phyloP scores from a whole-genome alignment of 2,329 filamentous ascomycete genomes.

The Monosporascus sp. region DNA sequence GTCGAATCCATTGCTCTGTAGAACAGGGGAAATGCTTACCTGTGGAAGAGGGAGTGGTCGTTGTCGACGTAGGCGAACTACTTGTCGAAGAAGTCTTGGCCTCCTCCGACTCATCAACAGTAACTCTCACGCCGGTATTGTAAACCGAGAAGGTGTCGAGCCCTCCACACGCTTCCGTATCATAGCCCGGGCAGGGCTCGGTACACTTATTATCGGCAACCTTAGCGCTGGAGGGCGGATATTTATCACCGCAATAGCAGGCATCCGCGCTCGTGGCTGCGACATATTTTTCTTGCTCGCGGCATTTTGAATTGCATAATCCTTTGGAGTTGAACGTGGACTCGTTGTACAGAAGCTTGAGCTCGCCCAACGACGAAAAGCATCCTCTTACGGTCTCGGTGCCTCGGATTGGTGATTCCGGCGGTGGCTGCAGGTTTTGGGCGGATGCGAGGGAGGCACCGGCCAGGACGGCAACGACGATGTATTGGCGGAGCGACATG shows the following conservation, averaged over 20 bases:
- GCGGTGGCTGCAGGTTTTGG: conserved; percentile 28
- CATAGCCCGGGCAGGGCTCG: conserved; percentile 60
- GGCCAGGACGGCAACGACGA: conserved; percentile 22
- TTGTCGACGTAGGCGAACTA: conserved; percentile 13
- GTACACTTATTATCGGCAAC: conserved; percentile 59
- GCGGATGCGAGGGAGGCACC: conserved; percentile 17
- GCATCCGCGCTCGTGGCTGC: conserved; percentile 56
- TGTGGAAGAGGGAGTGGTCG: conserved; percentile 14
- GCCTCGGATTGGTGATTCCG: conserved; percentile 30
- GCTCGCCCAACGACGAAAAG: conserved; percentile 39
- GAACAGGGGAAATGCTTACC: conserved; percentile 1
- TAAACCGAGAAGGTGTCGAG: conserved; percentile 40
- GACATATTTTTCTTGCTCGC: conserved; percentile 45
- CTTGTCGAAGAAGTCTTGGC: conserved; percentile 22
- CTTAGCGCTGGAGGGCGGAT: conserved; percentile 55
- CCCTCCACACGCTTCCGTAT: conserved; percentile 56
- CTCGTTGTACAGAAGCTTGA: conserved; percentile 18
- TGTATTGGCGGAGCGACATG: conserved; percentile 23
- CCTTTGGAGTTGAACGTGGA: conserved; percentile 35
- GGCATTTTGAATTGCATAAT: conserved; percentile 37
- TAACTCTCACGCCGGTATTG: conserved; percentile 44
- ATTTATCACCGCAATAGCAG: conserved; percentile 69
- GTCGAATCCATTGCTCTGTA: conserved; percentile 2
- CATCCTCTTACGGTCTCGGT: conserved; percentile 46
- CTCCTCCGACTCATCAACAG: conserved; percentile 29